A percentile compares a stretch with the other conserved stretches of the same genome.
Evolutionary conservation across 1,284 basidiomycete species (phyloP).

Genomic region (Heterobasidion occidentale): DNA sequence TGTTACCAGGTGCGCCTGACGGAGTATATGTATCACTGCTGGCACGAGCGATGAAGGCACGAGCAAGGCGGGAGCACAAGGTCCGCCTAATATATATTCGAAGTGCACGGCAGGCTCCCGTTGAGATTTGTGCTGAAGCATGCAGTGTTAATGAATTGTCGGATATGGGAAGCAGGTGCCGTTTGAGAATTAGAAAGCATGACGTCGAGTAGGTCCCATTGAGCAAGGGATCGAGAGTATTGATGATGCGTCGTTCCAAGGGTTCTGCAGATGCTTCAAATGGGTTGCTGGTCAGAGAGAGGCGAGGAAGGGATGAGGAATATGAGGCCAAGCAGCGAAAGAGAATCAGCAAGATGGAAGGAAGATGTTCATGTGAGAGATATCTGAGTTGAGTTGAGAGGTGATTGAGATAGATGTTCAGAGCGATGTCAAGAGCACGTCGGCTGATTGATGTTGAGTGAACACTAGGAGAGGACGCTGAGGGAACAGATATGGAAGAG

Average conservation of each 20-base stretch:
- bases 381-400: constrained; percentile 50
- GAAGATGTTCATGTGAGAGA: constrained; percentile 45
- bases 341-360: constrained; percentile 55
- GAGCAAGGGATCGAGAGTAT: constrained; percentile 47
- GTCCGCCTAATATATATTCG: constrained; percentile 55
- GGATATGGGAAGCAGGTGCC: constrained; percentile 31
- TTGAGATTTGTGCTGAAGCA: constrained; percentile 36
- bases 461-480: constrained; percentile 17
- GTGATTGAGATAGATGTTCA: constrained; percentile 56
- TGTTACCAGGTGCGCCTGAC: constrained; percentile 48
- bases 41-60: constrained; percentile 51
- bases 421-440: constrained; percentile 48
- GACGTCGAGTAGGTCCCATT: constrained; percentile 55
- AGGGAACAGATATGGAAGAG: constrained; percentile 38
- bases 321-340: constrained; percentile 61
- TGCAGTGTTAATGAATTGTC: constrained; percentile 5
- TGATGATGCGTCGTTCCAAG: constrained; percentile 49
- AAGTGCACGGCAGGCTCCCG: constrained; percentile 63
- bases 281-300: constrained; percentile 39
- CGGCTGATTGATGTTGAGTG: constrained; percentile 13
- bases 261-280: constrained; percentile 17
- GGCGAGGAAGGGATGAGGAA: constrained; percentile 53
- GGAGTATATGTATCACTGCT: constrained; percentile 44
- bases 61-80: constrained; percentile 51
- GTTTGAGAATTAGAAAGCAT: constrained; percentile 54